Evolutionary conservation across 2,329 filamentous ascomycete genomes (phyloP).

Genomic region (Alternaria atra): DNA sequence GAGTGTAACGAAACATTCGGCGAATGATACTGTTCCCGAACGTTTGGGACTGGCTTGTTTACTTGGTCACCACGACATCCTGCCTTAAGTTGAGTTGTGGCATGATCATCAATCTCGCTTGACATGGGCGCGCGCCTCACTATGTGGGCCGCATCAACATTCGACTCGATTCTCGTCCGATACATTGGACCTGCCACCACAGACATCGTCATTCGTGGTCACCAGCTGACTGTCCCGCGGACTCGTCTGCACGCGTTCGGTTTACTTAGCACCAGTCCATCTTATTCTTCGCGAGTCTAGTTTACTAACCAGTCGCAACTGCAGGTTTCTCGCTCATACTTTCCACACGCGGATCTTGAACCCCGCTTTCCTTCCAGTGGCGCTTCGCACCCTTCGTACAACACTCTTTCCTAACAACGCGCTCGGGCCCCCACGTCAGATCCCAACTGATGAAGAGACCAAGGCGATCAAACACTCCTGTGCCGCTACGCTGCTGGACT

Average conservation of each 20-base stretch:
- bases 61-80: slow-evolving; percentile 7
- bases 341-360: slow-evolving; percentile 54
- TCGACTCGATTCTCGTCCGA: slow-evolving; percentile 13
- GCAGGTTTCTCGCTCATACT: slow-evolving; percentile 58
- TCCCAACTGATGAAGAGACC: slow-evolving; percentile 67
- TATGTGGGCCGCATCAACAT: slow-evolving; percentile 22
- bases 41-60: slow-evolving; percentile 4
- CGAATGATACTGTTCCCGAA: slow-evolving; percentile 11
- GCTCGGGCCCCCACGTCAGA: slow-evolving; percentile 69
- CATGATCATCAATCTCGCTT: slow-evolving; percentile 19
- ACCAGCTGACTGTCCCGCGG: slow-evolving; percentile 39
- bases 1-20: slow-evolving; percentile 10
- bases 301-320: slow-evolving; percentile 36
- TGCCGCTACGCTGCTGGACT: slow-evolving; percentile 65
- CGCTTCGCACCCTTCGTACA: slow-evolving; percentile 74
- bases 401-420: slow-evolving; percentile 88
- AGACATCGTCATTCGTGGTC: slow-evolving; percentile 14
- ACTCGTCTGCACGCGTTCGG: slow-evolving; percentile 27
- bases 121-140: slow-evolving; percentile 30
- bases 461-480: slow-evolving; percentile 71
- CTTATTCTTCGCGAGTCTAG: slow-evolving; percentile 24
- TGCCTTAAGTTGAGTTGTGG: slow-evolving; percentile 8
- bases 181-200: slow-evolving; percentile 5
- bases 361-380: slow-evolving; percentile 55
- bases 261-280: slow-evolving; percentile 39